Evolutionary conservation across 768 basidiomycete genomes (phyloP).

Genomic region (Suillus spraguei): DNA sequence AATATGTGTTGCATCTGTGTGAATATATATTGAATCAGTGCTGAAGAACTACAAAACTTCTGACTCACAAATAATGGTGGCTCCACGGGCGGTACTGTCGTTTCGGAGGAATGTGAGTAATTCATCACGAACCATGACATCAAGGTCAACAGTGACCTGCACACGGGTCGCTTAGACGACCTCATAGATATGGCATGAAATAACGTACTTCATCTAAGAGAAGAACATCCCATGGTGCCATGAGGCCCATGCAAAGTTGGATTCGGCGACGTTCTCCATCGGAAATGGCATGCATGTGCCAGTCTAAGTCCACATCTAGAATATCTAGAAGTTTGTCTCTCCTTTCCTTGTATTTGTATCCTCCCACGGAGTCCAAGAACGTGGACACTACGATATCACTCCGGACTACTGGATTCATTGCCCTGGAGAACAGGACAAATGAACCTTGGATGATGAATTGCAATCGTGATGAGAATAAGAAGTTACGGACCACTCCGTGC

Average conservation of each 20-base stretch:
- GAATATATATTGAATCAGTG: conserved; percentile 1
- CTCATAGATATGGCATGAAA: conserved; percentile 3
- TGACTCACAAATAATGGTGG: conserved; percentile 83
- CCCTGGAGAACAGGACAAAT: conserved; percentile 50
- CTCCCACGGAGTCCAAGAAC: conserved; percentile 97
- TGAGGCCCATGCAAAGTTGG: conserved; percentile 94
- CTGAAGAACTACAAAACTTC: conserved; percentile 12
- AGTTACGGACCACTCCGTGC: conserved; percentile 84
- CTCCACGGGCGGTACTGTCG: conserved; percentile 77
- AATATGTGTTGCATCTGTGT: conserved; percentile 91
- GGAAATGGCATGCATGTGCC: conserved; percentile 95
- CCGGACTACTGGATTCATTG: conserved; percentile 95
- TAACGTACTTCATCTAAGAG: conserved; percentile 84
- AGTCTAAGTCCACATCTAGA: conserved; percentile 92
- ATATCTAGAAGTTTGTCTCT: conserved; percentile 87
- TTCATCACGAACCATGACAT: conserved; percentile 91
- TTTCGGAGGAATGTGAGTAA: conserved; percentile 85
- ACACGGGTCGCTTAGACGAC: conserved; percentile 12
- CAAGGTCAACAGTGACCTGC: conserved; percentile 95
- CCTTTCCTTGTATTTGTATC: conserved; percentile 89
- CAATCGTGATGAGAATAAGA: conserved; percentile 1
- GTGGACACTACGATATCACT: conserved; percentile 90
- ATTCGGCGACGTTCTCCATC: conserved; percentile 94
- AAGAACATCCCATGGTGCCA: conserved; percentile 92
- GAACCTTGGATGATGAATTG: background rate